Conservation (phyloP, 2,329 filamentous ascomycete species). For the Neophaeococcomyces aloes region DNA sequence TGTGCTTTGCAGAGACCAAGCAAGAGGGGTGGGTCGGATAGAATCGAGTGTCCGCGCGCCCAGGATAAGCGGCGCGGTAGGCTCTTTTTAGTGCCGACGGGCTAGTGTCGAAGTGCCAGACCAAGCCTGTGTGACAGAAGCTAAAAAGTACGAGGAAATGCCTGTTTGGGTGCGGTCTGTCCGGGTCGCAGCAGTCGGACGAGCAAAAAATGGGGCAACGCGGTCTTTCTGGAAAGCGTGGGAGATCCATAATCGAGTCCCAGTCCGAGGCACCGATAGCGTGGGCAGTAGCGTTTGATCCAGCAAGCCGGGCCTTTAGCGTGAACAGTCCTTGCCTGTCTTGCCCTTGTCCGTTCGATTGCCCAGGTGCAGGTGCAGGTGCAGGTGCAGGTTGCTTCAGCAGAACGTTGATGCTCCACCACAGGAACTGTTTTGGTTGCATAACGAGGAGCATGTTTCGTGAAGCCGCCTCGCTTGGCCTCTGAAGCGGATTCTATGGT, state of each 20-base stretch:
- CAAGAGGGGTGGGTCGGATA: conserved; percentile 10
- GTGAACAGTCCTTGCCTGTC: conserved; percentile 1
- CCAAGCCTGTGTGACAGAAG: conserved; percentile 2
- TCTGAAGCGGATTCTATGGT: too few species aligned
- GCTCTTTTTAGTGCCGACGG: conserved; percentile 3
- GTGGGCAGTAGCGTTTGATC: conserved; percentile 5
- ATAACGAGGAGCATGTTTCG: too few species aligned
- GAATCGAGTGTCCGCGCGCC: not conserved
- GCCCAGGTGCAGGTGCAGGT: not conserved
- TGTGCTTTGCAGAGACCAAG: conserved; percentile 17
- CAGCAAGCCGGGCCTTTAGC: conserved; percentile 3
- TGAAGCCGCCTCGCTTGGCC: too few species aligned
- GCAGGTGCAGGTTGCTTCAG: too few species aligned
- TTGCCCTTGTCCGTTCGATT: not conserved
- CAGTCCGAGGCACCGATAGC: conserved; percentile 5
- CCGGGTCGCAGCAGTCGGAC: conserved; percentile 8
- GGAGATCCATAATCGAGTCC: not conserved
- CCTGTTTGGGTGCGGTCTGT: conserved; percentile 11
- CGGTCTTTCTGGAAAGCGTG: conserved; percentile 14
- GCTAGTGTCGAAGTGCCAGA: conserved; percentile 1
- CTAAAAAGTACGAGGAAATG: conserved; percentile 7
- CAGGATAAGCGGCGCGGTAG: conserved; percentile 1
- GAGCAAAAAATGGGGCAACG: conserved; percentile 6
- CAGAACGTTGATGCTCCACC: too few species aligned
- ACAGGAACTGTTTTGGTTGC: too few species aligned